Base-by-base conservation (phyloP, 257 asterid species). In the Solanum corneliomulleri region DNA sequence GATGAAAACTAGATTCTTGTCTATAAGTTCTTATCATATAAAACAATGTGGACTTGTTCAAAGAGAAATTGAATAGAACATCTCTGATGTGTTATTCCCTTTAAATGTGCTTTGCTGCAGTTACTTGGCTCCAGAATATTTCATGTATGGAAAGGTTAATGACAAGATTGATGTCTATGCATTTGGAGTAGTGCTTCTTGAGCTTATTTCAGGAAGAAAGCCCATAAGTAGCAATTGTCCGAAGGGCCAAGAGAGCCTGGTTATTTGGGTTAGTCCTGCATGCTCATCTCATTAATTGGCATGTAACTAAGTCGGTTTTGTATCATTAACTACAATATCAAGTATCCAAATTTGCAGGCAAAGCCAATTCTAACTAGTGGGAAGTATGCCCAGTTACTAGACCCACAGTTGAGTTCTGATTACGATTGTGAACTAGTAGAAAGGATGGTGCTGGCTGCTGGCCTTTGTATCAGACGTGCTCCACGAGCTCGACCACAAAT, bases 61-160 rank as follows among this genome's bases (percentile, higher is more conserved):
- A 77, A 47, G 41, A 80, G 84, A 45, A 47, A 27, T 27, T 27
- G 27, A 80, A 80, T 47, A 80, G 42, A 80, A 76, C 44, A 8
- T 45, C 10, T 80, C 18, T 80, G 66, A 29, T 23, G 44, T 80
- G 41, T 72, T 71, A 71, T 60, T 47, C 41, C 49, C 13, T 70
- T 82, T 76, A 42, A 37, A 42, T 33, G 25, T 81, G 41, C 66
- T 88, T 71, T 72, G 64, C 52, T 49, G 42, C 92, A 96, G 99
- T 60, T 97, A 97, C 89, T 91, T 97, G 95, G 99, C 99, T 89
- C 99, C 99, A 25, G 99, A 97, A 64, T 97, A 97, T 92, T 97
- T 97, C 91, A 95, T 97, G 98, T 93, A 95, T 66, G 99, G 99
- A 21, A 97, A 96, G 92, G 99, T 97, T 39, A 96, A 93, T 64